Percentiles rank a stretch among this genome's conserved stretches.
Evolutionary conservation across 805 yeast species (phyloP).

Genomic region (Yamadazyma tumulicola): DNA sequence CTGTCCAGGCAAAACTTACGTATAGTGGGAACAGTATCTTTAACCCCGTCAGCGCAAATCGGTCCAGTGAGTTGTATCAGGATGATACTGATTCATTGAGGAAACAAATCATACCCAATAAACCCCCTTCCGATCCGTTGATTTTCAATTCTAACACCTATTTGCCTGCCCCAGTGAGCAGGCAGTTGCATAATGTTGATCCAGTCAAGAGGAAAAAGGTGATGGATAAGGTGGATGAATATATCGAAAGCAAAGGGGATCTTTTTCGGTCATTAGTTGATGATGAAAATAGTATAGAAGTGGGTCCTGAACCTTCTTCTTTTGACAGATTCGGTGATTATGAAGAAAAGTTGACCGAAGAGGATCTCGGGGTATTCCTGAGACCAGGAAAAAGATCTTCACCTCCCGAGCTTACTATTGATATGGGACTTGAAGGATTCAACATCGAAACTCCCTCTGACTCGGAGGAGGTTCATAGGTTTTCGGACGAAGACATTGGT

Average conservation of each 20-base stretch:
- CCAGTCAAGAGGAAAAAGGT: conserved; percentile 10
- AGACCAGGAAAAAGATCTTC: conserved; percentile 30
- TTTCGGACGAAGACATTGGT: conserved; percentile 21
- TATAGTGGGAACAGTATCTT: conserved; percentile 11
- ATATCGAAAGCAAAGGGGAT: neutral
- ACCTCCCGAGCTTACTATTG: no score
- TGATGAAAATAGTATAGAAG: conserved; percentile 19
- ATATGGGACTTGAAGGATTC: conserved; percentile 2
- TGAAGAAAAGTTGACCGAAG: conserved; percentile 1
- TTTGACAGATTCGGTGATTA: neutral
- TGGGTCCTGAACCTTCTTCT: conserved; percentile 4
- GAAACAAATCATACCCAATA: conserved; percentile 12
- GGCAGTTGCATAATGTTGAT: conserved; percentile 9
- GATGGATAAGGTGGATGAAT: conserved; percentile 19
- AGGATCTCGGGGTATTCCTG: conserved; percentile 1
- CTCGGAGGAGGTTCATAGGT: conserved; percentile 7
- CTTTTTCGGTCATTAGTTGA: conserved; percentile 14
- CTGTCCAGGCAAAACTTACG: conserved; percentile 4
- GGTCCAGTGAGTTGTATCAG: conserved; percentile 20
- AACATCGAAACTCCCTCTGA: conserved; percentile 9
- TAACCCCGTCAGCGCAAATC: conserved; percentile 16
- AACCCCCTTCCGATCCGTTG: conserved; percentile 4
- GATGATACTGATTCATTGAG: conserved; percentile 23
- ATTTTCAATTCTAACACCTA: conserved; percentile 2
- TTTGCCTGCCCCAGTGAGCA: conserved; percentile 1